Conservation (phyloP, 345 rosid genomes). For the Moricandia arvensis region DNA sequence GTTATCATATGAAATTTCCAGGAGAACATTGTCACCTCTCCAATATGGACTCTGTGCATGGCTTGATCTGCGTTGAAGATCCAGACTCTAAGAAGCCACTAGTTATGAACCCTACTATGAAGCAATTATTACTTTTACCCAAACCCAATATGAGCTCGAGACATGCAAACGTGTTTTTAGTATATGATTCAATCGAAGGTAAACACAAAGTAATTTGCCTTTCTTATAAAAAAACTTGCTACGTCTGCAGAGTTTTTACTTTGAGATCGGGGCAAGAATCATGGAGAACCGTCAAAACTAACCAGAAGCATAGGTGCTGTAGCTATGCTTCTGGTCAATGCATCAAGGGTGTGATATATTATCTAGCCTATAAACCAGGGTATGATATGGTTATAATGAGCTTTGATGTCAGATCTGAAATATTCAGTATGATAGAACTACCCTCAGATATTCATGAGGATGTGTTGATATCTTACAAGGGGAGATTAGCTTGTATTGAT, state of each 20-base stretch:
- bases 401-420: conserved; percentile 1
- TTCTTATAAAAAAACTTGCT: background rate
- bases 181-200: background rate
- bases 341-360: conserved; percentile 10
- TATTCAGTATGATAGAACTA: background rate
- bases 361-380: background rate
- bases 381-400: background rate
- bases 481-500: background rate
- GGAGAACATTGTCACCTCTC: background rate
- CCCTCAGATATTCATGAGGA: background rate
- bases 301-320: background rate
- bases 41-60: background rate
- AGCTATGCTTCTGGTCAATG: background rate
- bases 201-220: conserved; percentile 16
- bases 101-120: background rate
- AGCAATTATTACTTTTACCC: background rate
- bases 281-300: conserved; percentile 14
- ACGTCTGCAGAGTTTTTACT: background rate
- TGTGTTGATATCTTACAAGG: background rate
- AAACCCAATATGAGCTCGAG: background rate
- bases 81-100: background rate
- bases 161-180: background rate
- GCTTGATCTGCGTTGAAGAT: conserved; percentile 1
- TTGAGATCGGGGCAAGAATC: background rate
- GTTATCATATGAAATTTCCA: background rate